phyloP scores from a whole-genome alignment of 2,329 filamentous ascomycete species.

The Juglanconis sp. region DNA sequence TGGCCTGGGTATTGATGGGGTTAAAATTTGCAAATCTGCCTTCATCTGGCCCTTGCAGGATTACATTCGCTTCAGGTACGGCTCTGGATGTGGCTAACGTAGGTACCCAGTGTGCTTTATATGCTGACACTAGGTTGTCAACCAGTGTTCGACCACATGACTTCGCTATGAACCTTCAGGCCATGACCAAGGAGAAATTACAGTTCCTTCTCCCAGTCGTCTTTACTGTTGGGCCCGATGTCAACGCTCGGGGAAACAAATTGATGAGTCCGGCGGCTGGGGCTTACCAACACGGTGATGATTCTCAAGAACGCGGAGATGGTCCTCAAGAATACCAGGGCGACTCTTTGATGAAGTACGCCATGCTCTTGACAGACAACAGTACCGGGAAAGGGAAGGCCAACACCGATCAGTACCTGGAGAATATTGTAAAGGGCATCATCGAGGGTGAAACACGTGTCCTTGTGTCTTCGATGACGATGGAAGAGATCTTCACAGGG shows the following conservation, averaged over 20 bases:
- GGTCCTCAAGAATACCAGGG: conserved; percentile 45
- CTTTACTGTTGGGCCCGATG: conserved; percentile 80
- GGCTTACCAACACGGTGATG: conserved; percentile 23
- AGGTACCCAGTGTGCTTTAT: not conserved
- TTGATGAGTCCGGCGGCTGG: conserved; percentile 18
- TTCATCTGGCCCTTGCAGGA: conserved; percentile 71
- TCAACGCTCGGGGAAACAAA: conserved; percentile 56
- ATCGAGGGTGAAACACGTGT: conserved; percentile 86
- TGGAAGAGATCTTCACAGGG: conserved; percentile 68
- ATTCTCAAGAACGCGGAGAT: conserved; percentile 23
- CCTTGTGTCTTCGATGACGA: conserved; percentile 84
- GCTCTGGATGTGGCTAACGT: conserved; percentile 19
- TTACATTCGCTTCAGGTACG: conserved; percentile 47
- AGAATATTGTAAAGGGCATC: conserved; percentile 84
- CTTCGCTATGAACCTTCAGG: conserved; percentile 77
- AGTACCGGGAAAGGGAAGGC: conserved; percentile 37
- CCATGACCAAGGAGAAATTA: conserved; percentile 87
- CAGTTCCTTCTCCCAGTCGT: conserved; percentile 79
- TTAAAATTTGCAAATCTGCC: conserved; percentile 76
- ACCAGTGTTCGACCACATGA: conserved; percentile 70
- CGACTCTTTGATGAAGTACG: conserved; percentile 75
- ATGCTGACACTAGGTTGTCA: conserved; percentile 23
- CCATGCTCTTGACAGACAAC: conserved; percentile 69
- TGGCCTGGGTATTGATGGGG: conserved; percentile 69
- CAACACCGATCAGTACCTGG: conserved; percentile 58